Base-by-base conservation (phyloP, 176 grass and related monocot species). In the Tuctoria greenei region DNA sequence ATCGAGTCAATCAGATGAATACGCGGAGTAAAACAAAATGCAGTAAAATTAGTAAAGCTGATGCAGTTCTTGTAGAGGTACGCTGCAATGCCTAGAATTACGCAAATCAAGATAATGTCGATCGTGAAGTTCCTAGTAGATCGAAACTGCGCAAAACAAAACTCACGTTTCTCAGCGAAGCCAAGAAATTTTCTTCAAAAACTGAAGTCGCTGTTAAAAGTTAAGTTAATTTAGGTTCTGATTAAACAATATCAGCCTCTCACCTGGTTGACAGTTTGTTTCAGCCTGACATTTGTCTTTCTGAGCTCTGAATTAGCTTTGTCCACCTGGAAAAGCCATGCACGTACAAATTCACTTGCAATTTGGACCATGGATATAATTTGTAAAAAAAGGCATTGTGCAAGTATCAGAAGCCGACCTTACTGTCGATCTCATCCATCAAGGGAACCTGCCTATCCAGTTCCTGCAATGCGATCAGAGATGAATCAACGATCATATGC, bases 341-440 rank as follows among this genome's bases (percentile, higher is more conserved):
- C 18, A 47, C 13, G 1, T 38, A 41, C 17, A 23, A 17, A 31
- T 65, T 1, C 52, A 31, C 10, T 60, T 13, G 26, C 5, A 64
- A 20, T 6, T 69, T 77, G 10, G 43, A 59, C 17, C 4, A 41
- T 61, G 26, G 26, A 46, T 21, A 67, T 1, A 23, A 78, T 14
- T 46, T 15, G 15, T 43, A 15, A 50, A 51, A 51, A 14, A 27
- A 69, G 12, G 13, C 23, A 55, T 41, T 81, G 1, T 43, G 67
- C 31, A 71, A 7, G 8, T 13, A 56, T 1, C 44, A 27, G 15
- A 62, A 62, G 23, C 26, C 12, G 20, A 92, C 91, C 95, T 99
- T 99, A 16, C 72, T 74, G 63, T 98, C 95, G 35, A 98, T 98
- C 74, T 94, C 91, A 84, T 94, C 95, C 67, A 94, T 90, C 54